Conservation (phyloP, 305 asterid species). For the Solanum hybrid region DNA sequence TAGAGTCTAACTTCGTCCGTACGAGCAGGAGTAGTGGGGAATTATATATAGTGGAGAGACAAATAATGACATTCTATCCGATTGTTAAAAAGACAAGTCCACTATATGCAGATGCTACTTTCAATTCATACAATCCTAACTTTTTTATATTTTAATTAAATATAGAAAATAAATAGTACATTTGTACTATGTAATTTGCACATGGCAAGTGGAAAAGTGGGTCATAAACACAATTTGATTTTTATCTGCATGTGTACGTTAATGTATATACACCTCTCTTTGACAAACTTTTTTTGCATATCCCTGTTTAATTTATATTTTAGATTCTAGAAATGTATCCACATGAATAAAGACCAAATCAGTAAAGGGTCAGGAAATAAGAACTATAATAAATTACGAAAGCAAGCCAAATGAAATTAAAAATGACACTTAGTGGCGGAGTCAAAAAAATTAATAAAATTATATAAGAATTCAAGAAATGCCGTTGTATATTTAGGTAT, state of each 20-base stretch:
- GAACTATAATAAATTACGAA: neutral
- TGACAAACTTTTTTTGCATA: neutral
- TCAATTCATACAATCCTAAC: neutral
- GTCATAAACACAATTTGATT: neutral
- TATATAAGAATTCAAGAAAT: neutral
- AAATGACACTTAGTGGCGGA: neutral
- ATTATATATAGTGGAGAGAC: slow-evolving; percentile 41
- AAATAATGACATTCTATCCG: slow-evolving; percentile 7
- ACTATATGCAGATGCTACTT: neutral
- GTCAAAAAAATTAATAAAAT: neutral
- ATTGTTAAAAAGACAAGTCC: neutral
- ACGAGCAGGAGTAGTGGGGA: slow-evolving; percentile 32
- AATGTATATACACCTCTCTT: neutral
- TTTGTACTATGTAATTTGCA: neutral
- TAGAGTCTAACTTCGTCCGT: slow-evolving; percentile 19
- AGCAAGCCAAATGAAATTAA: neutral
- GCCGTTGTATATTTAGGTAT: neutral
- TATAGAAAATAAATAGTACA: neutral
- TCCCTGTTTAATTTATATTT: neutral
- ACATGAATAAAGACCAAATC: neutral
- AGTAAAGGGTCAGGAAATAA: neutral
- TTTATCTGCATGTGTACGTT: neutral
- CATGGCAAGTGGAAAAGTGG: neutral
- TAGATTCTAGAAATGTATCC: neutral
- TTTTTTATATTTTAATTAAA: too few relatives aligned